Evolutionary conservation across 495 filamentous ascomycete species (phyloP), one percentile per base, ranked within the genome.

Genomic region (Penicillium paradoxum): DNA sequence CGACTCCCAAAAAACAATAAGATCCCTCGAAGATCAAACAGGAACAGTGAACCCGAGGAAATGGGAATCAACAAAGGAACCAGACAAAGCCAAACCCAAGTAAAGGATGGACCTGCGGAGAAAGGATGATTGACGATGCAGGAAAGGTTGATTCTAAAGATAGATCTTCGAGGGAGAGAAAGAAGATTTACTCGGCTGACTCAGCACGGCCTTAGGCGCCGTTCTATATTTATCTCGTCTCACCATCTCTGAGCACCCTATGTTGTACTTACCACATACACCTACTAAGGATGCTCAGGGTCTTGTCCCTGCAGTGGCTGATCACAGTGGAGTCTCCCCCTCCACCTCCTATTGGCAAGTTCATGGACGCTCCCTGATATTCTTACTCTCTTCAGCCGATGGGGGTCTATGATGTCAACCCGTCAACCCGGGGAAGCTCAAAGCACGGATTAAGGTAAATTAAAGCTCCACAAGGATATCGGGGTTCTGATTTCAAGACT

Each of bases 121-220:
- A 42, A 42, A 42, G 40, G 41, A 43, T 64, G 59, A 67, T 62
- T 54, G 62, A 60, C 49, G 62, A 59, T 65, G 65, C 61, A 66
- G 63, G 55, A 60, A 61, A 63, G 57, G 60, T 59, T 65, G 62
- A 59, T 68, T 60, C 65, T 68, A 68, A 66, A 66, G 60, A 62
- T 66, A 66, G 63, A 59, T 62, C n/a, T 27, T 63, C 62, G 54
- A 48, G 41, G 43, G 49, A 54, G 41, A 45, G 54, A 25, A 46
- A 47, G 36, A 52, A 29, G 53, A 39, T 44, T 30, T 44, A 22
- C 37, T 44, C 29, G 32, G 40, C 36, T 45, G 39, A 51, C 11
- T 42, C 46, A 51, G 15, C 30, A 14, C 29, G 49, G 25, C 19
- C 24, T 58, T 54, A 51, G 21, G 46, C 42, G 29, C 41, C n/a